A percentile compares a stretch with the other conserved stretches of the same genome.
phyloP scores from a whole-genome alignment of 2,329 filamentous ascomycete species.

The Beauveria asiatica region DNA sequence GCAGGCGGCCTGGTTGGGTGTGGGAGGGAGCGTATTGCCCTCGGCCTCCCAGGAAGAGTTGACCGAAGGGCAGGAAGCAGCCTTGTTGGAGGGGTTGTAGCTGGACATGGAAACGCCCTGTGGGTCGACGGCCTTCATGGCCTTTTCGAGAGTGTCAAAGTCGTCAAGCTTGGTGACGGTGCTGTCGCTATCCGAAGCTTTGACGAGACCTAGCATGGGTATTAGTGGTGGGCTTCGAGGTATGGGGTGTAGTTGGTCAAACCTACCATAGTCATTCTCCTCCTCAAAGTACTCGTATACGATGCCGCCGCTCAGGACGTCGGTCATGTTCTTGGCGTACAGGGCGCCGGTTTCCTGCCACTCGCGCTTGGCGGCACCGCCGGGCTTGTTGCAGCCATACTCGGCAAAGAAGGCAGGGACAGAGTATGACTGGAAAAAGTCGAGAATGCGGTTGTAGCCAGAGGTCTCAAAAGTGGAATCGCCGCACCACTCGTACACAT shows the following conservation, averaged over 20 bases:
- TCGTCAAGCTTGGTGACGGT: slow-evolving; percentile 62
- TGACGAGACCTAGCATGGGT: slow-evolving; percentile 52
- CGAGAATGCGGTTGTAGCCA: slow-evolving; percentile 71
- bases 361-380: slow-evolving; percentile 55
- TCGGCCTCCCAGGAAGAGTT: slow-evolving; percentile 55
- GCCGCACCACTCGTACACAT: slow-evolving; percentile 99
- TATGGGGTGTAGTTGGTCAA: slow-evolving; percentile 5
- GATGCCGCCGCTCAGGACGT: slow-evolving; percentile 88
- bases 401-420: slow-evolving; percentile 98
- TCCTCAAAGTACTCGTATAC: slow-evolving; percentile 99
- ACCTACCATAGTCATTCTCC: slow-evolving; percentile 71
- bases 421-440: slow-evolving; percentile 82
- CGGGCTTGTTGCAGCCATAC: slow-evolving; percentile 80
- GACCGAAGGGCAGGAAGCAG: slow-evolving; percentile 62
- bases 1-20: slow-evolving; percentile 72
- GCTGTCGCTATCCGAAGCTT: slow-evolving; percentile 49
- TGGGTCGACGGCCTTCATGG: slow-evolving; percentile 61
- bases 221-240: neutral
- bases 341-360: slow-evolving; percentile 82
- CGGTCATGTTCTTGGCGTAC: slow-evolving; percentile 72
- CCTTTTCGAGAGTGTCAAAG: slow-evolving; percentile 62
- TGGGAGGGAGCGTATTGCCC: slow-evolving; percentile 61
- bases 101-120: slow-evolving; percentile 53
- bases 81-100: slow-evolving; percentile 69
- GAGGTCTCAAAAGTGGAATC: slow-evolving; percentile 68